These are phyloP conservation scores for Phyllostachys edulis DNA, from an alignment of 176 grass and related monocot species.

Conservation along the genomic window DNA sequence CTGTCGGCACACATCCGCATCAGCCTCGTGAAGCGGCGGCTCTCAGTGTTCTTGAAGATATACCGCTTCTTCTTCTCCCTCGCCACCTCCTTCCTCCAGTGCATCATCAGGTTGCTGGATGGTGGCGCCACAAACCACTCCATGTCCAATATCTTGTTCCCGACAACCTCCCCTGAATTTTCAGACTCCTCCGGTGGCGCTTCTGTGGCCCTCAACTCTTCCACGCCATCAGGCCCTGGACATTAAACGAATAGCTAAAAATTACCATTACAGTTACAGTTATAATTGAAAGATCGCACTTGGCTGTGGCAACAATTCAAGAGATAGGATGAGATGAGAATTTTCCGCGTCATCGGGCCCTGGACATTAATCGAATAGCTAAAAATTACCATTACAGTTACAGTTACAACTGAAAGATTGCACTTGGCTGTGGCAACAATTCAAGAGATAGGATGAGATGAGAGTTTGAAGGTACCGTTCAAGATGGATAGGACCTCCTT, in stretches of 20 bases:
- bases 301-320: background rate
- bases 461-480: constrained; percentile 27
- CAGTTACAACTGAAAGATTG: background rate
- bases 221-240: constrained; percentile 31
- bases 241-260: constrained; percentile 3
- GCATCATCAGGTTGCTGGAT: background rate
- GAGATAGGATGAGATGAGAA: background rate
- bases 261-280: background rate
- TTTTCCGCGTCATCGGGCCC: constrained; percentile 28
- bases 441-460: background rate
- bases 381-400: background rate
- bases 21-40: constrained; percentile 57
- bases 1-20: constrained; percentile 63
- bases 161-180: background rate
- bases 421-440: background rate
- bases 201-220: background rate
- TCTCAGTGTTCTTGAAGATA: constrained; percentile 77
- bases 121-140: constrained; percentile 41
- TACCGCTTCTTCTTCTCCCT: constrained; percentile 76
- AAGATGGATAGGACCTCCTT: constrained; percentile 41
- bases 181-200: background rate
- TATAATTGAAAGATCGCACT: background rate
- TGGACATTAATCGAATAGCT: constrained; percentile 16
- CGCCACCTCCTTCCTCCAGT: constrained; percentile 42
- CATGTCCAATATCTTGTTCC: constrained; percentile 56